Conservation (phyloP, 768 basidiomycete species). For the Sutorius australiensis region DNA sequence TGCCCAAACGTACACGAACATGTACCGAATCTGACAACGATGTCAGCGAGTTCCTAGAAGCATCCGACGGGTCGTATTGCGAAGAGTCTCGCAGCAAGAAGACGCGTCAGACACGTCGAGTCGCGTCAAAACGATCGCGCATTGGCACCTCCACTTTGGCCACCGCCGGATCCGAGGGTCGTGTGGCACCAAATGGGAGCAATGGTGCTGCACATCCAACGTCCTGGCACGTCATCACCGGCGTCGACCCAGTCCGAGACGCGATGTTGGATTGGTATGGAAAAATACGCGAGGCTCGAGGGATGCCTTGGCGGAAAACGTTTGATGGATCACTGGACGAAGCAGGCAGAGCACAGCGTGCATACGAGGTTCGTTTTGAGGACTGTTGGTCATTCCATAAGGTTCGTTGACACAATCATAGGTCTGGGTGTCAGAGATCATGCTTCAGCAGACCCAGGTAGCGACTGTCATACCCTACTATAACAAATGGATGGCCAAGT, state of each 20-base stretch:
- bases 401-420: constrained; percentile 19
- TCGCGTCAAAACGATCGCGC: constrained; percentile 13
- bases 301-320: constrained; percentile 91
- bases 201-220: constrained; percentile 34
- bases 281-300: constrained; percentile 57
- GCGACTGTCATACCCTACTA: constrained; percentile 93
- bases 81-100: constrained; percentile 12
- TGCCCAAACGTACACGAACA: constrained; percentile 31
- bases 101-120: constrained; percentile 15
- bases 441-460: constrained; percentile 97
- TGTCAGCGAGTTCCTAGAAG: constrained; percentile 5
- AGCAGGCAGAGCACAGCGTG: constrained; percentile 74
- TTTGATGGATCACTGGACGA: constrained; percentile 50
- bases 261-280: constrained; percentile 71
- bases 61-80: constrained; percentile 23
- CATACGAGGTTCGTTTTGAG: constrained; percentile 70
- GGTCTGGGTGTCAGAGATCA: constrained; percentile 92
- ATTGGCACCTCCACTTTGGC: neutral
- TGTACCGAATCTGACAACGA: constrained; percentile 12
- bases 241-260: constrained; percentile 39
- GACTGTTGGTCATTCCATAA: neutral
- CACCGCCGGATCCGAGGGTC: neutral
- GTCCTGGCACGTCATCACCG: constrained; percentile 46
- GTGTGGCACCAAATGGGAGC: neutral
- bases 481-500: constrained; percentile 82